These are phyloP conservation scores for apple (Malus domestica) DNA, from an alignment of 306 rosid species.

Conservation along the genomic window DNA sequence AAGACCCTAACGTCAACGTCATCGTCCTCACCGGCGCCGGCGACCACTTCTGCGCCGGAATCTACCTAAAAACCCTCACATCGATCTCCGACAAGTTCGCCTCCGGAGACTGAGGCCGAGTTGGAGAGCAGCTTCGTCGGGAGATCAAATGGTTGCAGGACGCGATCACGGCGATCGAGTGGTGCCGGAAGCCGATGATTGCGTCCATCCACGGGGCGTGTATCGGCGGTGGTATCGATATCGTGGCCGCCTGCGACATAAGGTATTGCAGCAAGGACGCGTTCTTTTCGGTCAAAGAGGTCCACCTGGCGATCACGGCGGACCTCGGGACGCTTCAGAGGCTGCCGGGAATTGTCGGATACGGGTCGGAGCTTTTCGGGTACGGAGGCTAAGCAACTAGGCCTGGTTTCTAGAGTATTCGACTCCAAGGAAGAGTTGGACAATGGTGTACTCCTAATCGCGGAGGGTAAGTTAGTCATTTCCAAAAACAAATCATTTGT, in stretches of 20 bases:
- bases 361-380: slow-evolving; percentile 60
- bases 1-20: slow-evolving; percentile 46
- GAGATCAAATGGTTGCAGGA: slow-evolving; percentile 60
- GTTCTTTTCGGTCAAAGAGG: slow-evolving; percentile 79
- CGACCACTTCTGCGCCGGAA: slow-evolving; percentile 75
- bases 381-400: slow-evolving; percentile 60
- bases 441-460: slow-evolving; percentile 32
- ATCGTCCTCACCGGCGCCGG: slow-evolving; percentile 68
- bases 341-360: slow-evolving; percentile 67
- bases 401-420: slow-evolving; percentile 56
- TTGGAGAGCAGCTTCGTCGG: slow-evolving; percentile 59
- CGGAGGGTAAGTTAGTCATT: slow-evolving; percentile 40
- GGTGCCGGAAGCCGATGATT: slow-evolving; percentile 81
- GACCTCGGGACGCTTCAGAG: slow-evolving; percentile 87
- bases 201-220: slow-evolving; percentile 74
- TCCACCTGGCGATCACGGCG: slow-evolving; percentile 73
- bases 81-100: neutral
- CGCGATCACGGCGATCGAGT: slow-evolving; percentile 61
- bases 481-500: neutral
- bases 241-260: slow-evolving; percentile 72
- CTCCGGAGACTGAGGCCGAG: slow-evolving; percentile 37
- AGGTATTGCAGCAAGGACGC: slow-evolving; percentile 70
- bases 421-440: slow-evolving; percentile 43
- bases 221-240: slow-evolving; percentile 73
- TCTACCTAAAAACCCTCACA: slow-evolving; percentile 41